Evolutionary conservation across 257 asterid genomes (phyloP).

Genomic region (Solanum tacnaense): DNA sequence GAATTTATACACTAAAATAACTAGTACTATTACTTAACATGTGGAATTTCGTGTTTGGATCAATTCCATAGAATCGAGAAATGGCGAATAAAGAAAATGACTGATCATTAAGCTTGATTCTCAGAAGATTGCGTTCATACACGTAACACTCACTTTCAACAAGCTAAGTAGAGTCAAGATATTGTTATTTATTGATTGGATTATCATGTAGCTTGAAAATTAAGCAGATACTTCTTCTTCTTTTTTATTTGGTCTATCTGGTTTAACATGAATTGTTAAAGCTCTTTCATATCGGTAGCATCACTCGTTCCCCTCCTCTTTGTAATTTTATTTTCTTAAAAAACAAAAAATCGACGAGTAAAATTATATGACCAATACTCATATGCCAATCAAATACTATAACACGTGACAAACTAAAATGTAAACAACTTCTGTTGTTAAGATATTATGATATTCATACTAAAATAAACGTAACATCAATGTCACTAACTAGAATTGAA

Average conservation of each 20-base stretch:
- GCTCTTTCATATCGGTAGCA: neutral
- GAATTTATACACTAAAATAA: neutral
- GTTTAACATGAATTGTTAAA: neutral
- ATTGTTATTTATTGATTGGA: neutral
- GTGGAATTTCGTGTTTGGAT: neutral
- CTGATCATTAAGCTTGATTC: neutral
- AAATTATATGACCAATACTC: neutral
- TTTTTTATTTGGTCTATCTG: neutral
- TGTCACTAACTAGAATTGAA: neutral
- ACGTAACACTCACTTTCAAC: neutral
- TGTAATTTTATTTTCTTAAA: neutral
- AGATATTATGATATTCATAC: neutral
- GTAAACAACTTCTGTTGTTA: neutral
- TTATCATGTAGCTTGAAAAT: neutral
- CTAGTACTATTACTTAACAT: neutral
- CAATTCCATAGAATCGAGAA: neutral
- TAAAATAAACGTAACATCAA: neutral
- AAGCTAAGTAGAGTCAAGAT: neutral
- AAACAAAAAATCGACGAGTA: neutral
- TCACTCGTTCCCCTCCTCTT: neutral
- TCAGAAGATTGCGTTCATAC: neutral
- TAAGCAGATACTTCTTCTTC: neutral
- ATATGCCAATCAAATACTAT: neutral
- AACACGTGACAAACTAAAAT: neutral
- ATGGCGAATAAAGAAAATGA: neutral